Conservation (phyloP, 768 basidiomycete genomes). For the Candolleomyces aberdarensis region DNA sequence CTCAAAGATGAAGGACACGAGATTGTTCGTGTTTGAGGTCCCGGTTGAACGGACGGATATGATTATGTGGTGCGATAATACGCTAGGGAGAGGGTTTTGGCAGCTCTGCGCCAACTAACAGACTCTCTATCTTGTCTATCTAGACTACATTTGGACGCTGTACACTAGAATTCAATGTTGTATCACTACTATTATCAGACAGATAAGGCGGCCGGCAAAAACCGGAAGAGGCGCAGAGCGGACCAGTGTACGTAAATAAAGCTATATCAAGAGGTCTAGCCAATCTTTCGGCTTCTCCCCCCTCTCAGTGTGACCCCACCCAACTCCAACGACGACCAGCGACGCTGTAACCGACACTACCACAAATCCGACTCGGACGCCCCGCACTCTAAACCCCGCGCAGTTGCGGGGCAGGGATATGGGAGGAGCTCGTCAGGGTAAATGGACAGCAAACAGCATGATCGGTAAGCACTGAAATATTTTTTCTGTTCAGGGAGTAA, state of each 20-base stretch:
- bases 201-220: slow-evolving; percentile 14
- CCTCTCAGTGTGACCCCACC: neutral
- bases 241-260: neutral
- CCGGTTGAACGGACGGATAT: slow-evolving; percentile 29
- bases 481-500: neutral
- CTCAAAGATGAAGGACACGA: slow-evolving; percentile 16
- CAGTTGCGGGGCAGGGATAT: slow-evolving; percentile 66
- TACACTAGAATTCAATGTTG: neutral
- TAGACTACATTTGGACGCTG: neutral
- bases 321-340: slow-evolving; percentile 13
- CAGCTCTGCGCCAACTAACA: slow-evolving; percentile 15
- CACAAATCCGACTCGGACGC: slow-evolving; percentile 15
- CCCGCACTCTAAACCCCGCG: slow-evolving; percentile 41
- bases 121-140: neutral
- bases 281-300: no score
- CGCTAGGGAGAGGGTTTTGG: slow-evolving; percentile 29
- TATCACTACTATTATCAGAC: neutral
- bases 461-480: slow-evolving; percentile 53
- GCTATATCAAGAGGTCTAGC: no score
- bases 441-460: slow-evolving; percentile 79
- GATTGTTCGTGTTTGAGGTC: slow-evolving; percentile 25
- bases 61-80: slow-evolving; percentile 34
- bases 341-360: slow-evolving; percentile 5
- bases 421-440: slow-evolving; percentile 44
- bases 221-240: slow-evolving; percentile 11